Evolutionary conservation across 2,329 filamentous ascomycete genomes (phyloP), one percentile per base, ranked within the genome.

Genomic region (Fusarium sp.): DNA sequence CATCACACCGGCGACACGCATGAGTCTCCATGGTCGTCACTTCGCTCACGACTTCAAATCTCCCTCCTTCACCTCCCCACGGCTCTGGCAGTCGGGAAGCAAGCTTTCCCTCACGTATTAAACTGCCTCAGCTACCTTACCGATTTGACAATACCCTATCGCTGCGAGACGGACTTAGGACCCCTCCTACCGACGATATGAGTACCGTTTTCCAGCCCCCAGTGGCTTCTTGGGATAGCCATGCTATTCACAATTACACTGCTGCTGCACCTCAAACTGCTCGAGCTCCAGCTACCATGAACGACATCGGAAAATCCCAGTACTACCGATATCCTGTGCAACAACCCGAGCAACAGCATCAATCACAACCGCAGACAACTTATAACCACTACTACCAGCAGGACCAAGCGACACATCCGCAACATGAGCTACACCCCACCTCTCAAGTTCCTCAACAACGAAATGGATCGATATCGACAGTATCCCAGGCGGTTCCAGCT

Each of bases 141-240:
- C 61, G 71, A 52, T 57, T 55, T 54, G 41, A 72, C 63, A 57
- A 67, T 55, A 57, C 67, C 49, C 52, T 56, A 37, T 59, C 53
- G 40, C 55, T 66, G 53, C 75, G 71, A 58, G 75, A 76, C 75
- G 84, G 85, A 64, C 81, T 86, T 72, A 80, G 78, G 73, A 86
- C 84, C 62, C 85, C 84, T 40, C 23, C 23, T 23, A 76, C 79
- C 69, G 84, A 86, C 79, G 80, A 82, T 62, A 83, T 88, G 86
- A 84, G 81, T 70, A 79, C 84, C 65, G 79, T 83, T n/a, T 87
- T 86, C 69, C 83, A 85, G 51, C 78, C 81, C 13, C 77, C 81
- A 56, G 79, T 84, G 72, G 79, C 82, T 62, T 80, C 80, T 53
- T 86, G 85, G 75, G 81, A 84, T 40, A 78, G 74, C 67, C 81